Evolutionary conservation across 352 stramenopile genomes (phyloP).

Genomic region (Chrysophaeum taylorii): DNA sequence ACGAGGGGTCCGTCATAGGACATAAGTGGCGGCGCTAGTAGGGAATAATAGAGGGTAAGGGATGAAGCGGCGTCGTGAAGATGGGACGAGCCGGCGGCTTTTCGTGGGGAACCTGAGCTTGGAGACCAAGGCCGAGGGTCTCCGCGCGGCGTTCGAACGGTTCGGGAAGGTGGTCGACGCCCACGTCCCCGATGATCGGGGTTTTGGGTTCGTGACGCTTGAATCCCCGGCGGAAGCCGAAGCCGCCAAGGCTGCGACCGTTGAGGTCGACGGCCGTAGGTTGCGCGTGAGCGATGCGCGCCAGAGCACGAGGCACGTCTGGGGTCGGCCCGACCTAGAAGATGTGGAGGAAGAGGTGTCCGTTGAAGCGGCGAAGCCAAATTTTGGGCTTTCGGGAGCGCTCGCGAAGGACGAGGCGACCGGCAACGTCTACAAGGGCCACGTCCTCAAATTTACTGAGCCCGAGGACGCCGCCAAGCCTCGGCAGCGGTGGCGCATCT

Average conservation of each 20-base stretch:
- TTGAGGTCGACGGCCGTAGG: slow-evolving; percentile 52
- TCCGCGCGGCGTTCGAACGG: slow-evolving; percentile 48
- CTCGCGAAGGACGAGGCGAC: slow-evolving; percentile 85
- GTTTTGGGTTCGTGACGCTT: slow-evolving; percentile 58
- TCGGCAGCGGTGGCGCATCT: slow-evolving; percentile 81
- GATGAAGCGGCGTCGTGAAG: no score
- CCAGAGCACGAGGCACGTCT: background rate
- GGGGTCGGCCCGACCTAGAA: background rate
- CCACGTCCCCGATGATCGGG: slow-evolving; percentile 48
- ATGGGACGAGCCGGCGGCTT: slow-evolving; percentile 28
- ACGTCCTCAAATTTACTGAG: slow-evolving; percentile 94
- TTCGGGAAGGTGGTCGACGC: slow-evolving; percentile 51
- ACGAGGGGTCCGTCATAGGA: slow-evolving; percentile 54
- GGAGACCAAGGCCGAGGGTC: slow-evolving; percentile 38
- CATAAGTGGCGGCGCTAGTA: no score
- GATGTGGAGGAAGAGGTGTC: slow-evolving; percentile 25
- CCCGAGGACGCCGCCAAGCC: slow-evolving; percentile 80
- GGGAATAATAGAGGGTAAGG: no score
- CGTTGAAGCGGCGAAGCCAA: slow-evolving; percentile 68
- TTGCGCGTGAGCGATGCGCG: slow-evolving; percentile 54
- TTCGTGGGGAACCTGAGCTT: slow-evolving; percentile 58
- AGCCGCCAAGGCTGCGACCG: slow-evolving; percentile 43
- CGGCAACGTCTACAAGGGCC: slow-evolving; percentile 88
- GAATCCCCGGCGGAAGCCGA: slow-evolving; percentile 35
- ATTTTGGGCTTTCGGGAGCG: slow-evolving; percentile 92